Conservation (phyloP, 768 basidiomycete species). For the Amanita pseudoporphyria region DNA sequence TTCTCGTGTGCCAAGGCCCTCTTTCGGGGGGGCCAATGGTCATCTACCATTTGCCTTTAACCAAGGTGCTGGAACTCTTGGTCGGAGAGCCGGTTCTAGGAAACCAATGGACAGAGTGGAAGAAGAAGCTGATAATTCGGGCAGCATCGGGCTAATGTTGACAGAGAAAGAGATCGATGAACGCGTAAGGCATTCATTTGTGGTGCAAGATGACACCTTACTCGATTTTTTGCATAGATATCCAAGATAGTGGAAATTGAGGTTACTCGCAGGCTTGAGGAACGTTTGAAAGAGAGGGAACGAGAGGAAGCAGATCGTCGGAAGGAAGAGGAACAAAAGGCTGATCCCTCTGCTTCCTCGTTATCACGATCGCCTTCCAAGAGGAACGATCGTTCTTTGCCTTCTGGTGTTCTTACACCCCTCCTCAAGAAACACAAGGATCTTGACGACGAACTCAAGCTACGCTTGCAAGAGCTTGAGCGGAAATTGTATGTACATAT, state of each 20-base stretch:
- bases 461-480: slow-evolving; percentile 59
- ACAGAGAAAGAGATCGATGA: slow-evolving; percentile 71
- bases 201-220: not conserved
- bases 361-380: slow-evolving; percentile 26
- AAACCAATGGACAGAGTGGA: slow-evolving; percentile 10
- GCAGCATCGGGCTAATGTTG: slow-evolving; percentile 29
- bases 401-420: slow-evolving; percentile 48
- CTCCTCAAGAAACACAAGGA: slow-evolving; percentile 57
- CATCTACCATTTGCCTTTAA: slow-evolving; percentile 31
- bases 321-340: slow-evolving; percentile 22
- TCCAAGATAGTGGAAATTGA: slow-evolving; percentile 67
- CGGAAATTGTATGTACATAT: slow-evolving; percentile 51
- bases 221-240: slow-evolving; percentile 33
- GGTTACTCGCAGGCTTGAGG: slow-evolving; percentile 55
- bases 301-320: slow-evolving; percentile 27
- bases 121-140: slow-evolving; percentile 22
- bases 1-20: slow-evolving; percentile 27
- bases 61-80: slow-evolving; percentile 10
- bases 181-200: slow-evolving; percentile 33
- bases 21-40: slow-evolving; percentile 20
- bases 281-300: slow-evolving; percentile 31
- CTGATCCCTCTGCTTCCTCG: slow-evolving; percentile 15
- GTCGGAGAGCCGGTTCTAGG: not conserved
- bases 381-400: slow-evolving; percentile 23
- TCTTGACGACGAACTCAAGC: slow-evolving; percentile 57